Evolutionary conservation across 768 basidiomycete genomes (phyloP).

Genomic region (Tricholoma matsutake): DNA sequence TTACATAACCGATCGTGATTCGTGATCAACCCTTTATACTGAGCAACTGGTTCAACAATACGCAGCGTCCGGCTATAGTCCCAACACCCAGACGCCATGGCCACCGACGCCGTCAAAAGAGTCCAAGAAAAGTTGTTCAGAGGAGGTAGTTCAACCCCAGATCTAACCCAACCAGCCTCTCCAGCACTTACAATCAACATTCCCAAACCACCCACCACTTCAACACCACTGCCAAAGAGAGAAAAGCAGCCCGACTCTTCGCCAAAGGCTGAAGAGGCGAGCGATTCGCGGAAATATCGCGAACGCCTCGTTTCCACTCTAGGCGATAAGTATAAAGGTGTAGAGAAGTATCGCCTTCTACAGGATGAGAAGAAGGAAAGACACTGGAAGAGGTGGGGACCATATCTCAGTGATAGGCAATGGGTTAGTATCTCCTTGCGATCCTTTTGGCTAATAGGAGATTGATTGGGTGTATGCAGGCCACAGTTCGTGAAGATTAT

Average conservation of each 20-base stretch:
- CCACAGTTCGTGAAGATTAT: slow-evolving; percentile 98
- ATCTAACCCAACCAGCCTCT: slow-evolving; percentile 11
- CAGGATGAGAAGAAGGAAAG: slow-evolving; percentile 76
- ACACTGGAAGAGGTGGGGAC: slow-evolving; percentile 99
- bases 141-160: slow-evolving; percentile 31
- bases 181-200: slow-evolving; percentile 65
- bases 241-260: slow-evolving; percentile 38
- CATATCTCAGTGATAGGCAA: slow-evolving; percentile 95
- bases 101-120: slow-evolving; percentile 48
- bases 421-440: slow-evolving; percentile 63
- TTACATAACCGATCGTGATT: background rate
- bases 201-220: slow-evolving; percentile 46
- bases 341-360: slow-evolving; percentile 80
- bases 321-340: slow-evolving; percentile 72
- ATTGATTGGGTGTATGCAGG: slow-evolving; percentile 45
- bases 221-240: slow-evolving; percentile 46
- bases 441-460: background rate
- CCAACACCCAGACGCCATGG: slow-evolving; percentile 26
- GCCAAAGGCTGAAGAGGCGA: slow-evolving; percentile 24
- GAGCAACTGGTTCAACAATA: too few species aligned
- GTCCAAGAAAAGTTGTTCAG: slow-evolving; percentile 75
- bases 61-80: background rate
- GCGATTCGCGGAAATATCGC: slow-evolving; percentile 43
- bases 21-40: background rate
- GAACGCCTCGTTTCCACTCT: slow-evolving; percentile 62